A percentile compares a stretch with the other conserved stretches of the same genome.
These are phyloP conservation scores for Chalciporus pseudorubinellus DNA, from an alignment of 768 basidiomycete species.

Conservation along the genomic window DNA sequence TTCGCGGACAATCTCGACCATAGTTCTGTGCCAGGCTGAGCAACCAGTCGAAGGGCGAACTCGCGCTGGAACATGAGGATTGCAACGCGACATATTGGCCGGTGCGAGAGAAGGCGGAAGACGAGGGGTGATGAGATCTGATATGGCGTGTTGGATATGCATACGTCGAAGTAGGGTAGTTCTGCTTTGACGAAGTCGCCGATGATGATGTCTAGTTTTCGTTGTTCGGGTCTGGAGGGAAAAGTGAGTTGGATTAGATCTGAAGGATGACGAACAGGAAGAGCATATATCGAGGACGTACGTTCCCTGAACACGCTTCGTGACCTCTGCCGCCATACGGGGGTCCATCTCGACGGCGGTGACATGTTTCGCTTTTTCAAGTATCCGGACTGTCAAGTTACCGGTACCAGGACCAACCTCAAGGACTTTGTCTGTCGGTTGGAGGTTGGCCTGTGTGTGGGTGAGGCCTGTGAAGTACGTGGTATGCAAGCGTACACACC, in stretches of 20 bases:
- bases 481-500: slow-evolving; percentile 27
- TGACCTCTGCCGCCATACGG: slow-evolving; percentile 96
- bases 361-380: slow-evolving; percentile 90
- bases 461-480: slow-evolving; percentile 2
- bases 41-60: slow-evolving; percentile 90
- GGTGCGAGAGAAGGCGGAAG: slow-evolving; percentile 94
- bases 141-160: slow-evolving; percentile 98
- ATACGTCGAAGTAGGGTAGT: slow-evolving; percentile 97
- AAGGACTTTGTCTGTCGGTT: slow-evolving; percentile 92
- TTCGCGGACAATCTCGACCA: slow-evolving; percentile 97
- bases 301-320: slow-evolving; percentile 98
- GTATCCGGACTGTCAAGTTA: slow-evolving; percentile 89
- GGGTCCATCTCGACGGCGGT: slow-evolving; percentile 98
- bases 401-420: slow-evolving; percentile 99
- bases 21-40: slow-evolving; percentile 74
- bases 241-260: not conserved
- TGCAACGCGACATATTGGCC: slow-evolving; percentile 88
- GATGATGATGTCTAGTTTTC: slow-evolving; percentile 91
- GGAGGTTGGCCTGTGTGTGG: slow-evolving; percentile 70
- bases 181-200: slow-evolving; percentile 99
- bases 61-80: slow-evolving; percentile 99
- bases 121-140: slow-evolving; percentile 98
- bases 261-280: not conserved
- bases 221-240: slow-evolving; percentile 78
- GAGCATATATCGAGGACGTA: slow-evolving; percentile 43